Evolutionary conservation across 1,284 basidiomycete genomes (phyloP), one percentile per base, ranked within the genome.

Genomic region (Thecaphora frezii): DNA sequence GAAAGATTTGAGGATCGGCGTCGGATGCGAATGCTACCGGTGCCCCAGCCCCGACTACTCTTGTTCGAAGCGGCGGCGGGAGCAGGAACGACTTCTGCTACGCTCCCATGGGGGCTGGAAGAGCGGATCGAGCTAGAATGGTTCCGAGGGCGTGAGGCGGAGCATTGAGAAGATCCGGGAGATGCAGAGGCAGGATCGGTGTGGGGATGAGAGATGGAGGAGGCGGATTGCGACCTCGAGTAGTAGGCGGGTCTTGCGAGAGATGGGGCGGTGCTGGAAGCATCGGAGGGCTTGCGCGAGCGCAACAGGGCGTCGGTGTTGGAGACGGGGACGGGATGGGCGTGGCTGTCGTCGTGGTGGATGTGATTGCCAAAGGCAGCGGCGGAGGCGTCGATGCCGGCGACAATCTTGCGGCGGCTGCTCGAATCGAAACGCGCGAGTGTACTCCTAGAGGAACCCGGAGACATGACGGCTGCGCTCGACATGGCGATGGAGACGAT

Each of bases 231-330:
- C 4, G 33, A 36, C 3, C 33, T 7, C 5, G 33, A 16, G 18
- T 36, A 9, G 8, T 9, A n/a, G 7, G 33, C 5, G 33, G 7
- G 33, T 36, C 8, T 12, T 9, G 16, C 4, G 5, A 16, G 33
- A 36, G 33, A 7, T 28, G 7, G 28, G 28, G 28, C 28, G 33
- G 42, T 41, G 44, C 54, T 56, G 7, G 51, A 37, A n/a, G 48
- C 22, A 10, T 56, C 55, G 2, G 47, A 49, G 5, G 47, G 42
- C 19, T 46, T 38, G 30, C 55, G 60, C 1, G 44, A 30, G 23
- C 66, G 55, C 13, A 69, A 53, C 1, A 69, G 26, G 7, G 66
- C 57, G 51, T 69, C 66, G 16, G 66, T 69, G 45, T 58, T 61
- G 41, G 66, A 69, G 48, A 66, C 43, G 14, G 61, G 58, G 37